These are phyloP conservation scores for Sporothrix schenckii DNA, from an alignment of 2,329 filamentous ascomycete species.

Conservation along the genomic window DNA sequence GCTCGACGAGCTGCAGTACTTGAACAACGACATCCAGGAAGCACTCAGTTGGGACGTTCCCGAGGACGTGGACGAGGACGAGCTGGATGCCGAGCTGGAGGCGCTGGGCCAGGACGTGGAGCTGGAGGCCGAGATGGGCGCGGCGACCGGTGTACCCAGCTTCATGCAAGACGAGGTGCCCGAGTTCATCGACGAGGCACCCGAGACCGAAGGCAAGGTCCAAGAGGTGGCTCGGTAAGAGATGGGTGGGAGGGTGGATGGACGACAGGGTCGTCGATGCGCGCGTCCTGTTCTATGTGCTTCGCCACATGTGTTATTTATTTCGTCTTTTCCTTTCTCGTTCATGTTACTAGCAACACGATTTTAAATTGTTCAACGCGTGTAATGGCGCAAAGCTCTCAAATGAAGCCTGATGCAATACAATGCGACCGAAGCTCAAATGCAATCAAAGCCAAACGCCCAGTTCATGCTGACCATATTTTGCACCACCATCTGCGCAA, in stretches of 20 bases:
- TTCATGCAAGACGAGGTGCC: constrained; percentile 91
- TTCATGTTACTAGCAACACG: too few relatives aligned
- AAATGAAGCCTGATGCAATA: too few relatives aligned
- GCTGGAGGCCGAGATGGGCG: constrained; percentile 68
- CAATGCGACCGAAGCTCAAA: neutral
- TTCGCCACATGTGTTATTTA: too few relatives aligned
- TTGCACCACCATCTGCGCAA: too few relatives aligned
- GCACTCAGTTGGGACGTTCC: constrained; percentile 92
- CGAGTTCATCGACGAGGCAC: constrained; percentile 91
- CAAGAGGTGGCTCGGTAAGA: constrained; percentile 34
- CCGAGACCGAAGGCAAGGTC: constrained; percentile 44
- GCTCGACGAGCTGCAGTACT: constrained; percentile 97
- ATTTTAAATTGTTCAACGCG: too few relatives aligned
- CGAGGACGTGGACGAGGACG: constrained; percentile 94
- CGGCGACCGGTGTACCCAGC: constrained; percentile 67
- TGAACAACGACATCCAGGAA: constrained; percentile 98
- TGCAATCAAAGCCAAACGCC: neutral
- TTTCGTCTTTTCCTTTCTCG: too few relatives aligned
- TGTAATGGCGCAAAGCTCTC: too few relatives aligned
- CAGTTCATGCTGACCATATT: neutral
- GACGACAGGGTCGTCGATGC: neutral
- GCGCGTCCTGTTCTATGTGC: too few relatives aligned
- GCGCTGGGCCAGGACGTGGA: constrained; percentile 93
- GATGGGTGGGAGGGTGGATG: neutral
- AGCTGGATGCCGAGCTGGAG: constrained; percentile 94